phyloP scores from a whole-genome alignment of 2,329 filamentous ascomycete species.

The Harringtonia aguacate region DNA sequence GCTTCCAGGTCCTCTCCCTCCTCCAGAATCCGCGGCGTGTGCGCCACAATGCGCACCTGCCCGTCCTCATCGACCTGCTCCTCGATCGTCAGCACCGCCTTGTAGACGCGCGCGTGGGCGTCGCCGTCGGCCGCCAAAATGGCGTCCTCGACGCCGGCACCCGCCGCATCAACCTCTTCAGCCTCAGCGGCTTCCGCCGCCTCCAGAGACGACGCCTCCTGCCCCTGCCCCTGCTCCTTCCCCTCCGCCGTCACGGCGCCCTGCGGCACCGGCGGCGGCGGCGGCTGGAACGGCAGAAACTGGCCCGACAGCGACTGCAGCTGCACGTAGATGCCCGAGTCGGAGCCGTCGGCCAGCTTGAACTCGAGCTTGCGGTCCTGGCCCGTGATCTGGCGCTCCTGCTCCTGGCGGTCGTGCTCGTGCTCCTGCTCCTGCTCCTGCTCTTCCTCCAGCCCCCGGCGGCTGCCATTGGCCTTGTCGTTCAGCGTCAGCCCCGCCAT shows the following conservation, averaged over 20 bases:
- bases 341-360: slow-evolving; percentile 43
- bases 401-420: slow-evolving; percentile 19
- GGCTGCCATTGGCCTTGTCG: slow-evolving; percentile 23
- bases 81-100: slow-evolving; percentile 56
- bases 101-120: slow-evolving; percentile 44
- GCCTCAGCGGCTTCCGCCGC: slow-evolving; percentile 24
- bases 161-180: slow-evolving; percentile 15
- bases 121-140: background rate
- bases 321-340: slow-evolving; percentile 52
- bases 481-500: slow-evolving; percentile 42
- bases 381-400: slow-evolving; percentile 32
- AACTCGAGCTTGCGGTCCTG: slow-evolving; percentile 37
- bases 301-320: slow-evolving; percentile 58
- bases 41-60: slow-evolving; percentile 48
- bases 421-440: slow-evolving; percentile 1
- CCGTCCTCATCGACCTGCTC: slow-evolving; percentile 51
- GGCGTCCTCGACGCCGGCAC: slow-evolving; percentile 12
- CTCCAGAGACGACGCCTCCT: slow-evolving; percentile 17
- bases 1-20: slow-evolving; percentile 17
- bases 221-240: slow-evolving; percentile 4
- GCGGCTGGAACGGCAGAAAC: slow-evolving; percentile 73
- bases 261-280: slow-evolving; percentile 61
- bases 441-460: background rate
- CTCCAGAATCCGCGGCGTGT: slow-evolving; percentile 47
- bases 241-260: slow-evolving; percentile 11